Evolutionary conservation across 495 filamentous ascomycete genomes (phyloP), one percentile per base, ranked within the genome.

Genomic region (Penicillium dipodomyicola): DNA sequence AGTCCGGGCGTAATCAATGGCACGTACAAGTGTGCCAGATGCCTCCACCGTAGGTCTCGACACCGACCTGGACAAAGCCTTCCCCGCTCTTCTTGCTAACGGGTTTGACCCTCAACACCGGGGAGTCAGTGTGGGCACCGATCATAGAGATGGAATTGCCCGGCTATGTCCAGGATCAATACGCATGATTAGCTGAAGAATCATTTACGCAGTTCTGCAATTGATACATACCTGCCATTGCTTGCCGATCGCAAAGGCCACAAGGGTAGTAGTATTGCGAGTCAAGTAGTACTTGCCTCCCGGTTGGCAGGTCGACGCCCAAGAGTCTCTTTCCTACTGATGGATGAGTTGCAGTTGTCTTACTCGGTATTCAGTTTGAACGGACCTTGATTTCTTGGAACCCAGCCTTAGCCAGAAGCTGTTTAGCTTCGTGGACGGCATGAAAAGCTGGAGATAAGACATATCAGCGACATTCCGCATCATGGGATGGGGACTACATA

Each of bases 211-310:
- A 2, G n/a, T 40, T 25, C 6, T 29, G 3, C 1, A 15, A 23
- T 15, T 7, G 1, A 33, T 56, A 59, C 70, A 57, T 68, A 84
- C 83, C 75, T 86, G 85, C 94, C 94, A 99, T 78, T 87, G 85
- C 67, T 84, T 84, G 52, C 94, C 94, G 62, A 99, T 87, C 53
- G 90, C 89, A 72, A 99, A 99, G 52, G 95, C 94, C 40, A 97
- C 82, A 58, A 99, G 87, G 30, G 95, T 92, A 25, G 93, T 95
- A 53, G 84, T 87, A 74, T 99, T 99, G 43, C 94, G 85, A 41
- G 94, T 99, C 64, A 97, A 80, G 75, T 89, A 97, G 72, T 97
- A 99, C 72, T 93, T 96, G 47, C 94, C 93, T 52, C 93, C 94
- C 23, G 91, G 90, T 56, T 84, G 81, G 58, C 96, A 84, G 35